Conservation (phyloP, 805 yeast species). For the Kregervanrija delftensis region DNA sequence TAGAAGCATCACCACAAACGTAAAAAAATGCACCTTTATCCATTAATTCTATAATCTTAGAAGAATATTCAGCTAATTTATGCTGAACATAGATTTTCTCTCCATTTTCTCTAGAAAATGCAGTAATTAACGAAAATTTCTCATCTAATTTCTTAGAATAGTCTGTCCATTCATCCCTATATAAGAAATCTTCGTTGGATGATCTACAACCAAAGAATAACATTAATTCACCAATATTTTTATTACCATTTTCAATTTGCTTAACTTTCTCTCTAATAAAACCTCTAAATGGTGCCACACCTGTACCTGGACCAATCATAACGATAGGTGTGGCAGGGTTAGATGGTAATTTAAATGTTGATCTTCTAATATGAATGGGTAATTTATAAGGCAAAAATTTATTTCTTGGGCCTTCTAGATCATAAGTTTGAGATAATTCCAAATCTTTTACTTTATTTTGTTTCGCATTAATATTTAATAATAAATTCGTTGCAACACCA, state of each 20-base stretch:
- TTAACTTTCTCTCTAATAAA: conserved; percentile 82
- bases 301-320: conserved; percentile 97
- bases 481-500: conserved; percentile 89
- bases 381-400: conserved; percentile 48
- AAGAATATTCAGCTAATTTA: conserved; percentile 47
- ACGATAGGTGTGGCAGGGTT: conserved; percentile 79
- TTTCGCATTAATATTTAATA: conserved; percentile 59
- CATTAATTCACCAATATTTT: conserved; percentile 61
- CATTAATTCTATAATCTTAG: conserved; percentile 49
- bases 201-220: conserved; percentile 87
- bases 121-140: conserved; percentile 66
- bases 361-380: conserved; percentile 91
- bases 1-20: conserved; percentile 95
- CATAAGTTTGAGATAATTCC: conserved; percentile 50
- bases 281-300: conserved; percentile 97
- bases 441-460: conserved; percentile 40
- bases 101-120: conserved; percentile 74
- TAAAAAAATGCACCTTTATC: conserved; percentile 76
- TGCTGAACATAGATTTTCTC: conserved; percentile 83
- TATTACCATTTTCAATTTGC: conserved; percentile 38
- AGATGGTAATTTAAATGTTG: conserved; percentile 88
- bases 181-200: conserved; percentile 72
- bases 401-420: conserved; percentile 78
- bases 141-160: conserved; percentile 56
- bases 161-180: conserved; percentile 83